phyloP scores from a whole-genome alignment of 768 basidiomycete genomes.

The Pulveroboletus sp. region DNA sequence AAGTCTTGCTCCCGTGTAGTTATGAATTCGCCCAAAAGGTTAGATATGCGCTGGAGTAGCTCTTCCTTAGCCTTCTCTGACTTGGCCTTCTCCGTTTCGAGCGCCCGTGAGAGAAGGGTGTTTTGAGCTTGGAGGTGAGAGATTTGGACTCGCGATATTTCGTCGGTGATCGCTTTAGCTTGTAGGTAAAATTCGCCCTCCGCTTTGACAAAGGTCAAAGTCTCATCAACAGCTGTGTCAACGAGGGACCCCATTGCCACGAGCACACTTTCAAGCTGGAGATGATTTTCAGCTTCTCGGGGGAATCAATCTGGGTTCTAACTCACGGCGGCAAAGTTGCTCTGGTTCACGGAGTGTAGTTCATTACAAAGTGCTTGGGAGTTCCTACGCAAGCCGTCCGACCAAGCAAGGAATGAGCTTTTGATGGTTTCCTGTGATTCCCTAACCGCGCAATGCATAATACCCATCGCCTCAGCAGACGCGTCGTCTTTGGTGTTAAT shows the following conservation, averaged over 20 bases:
- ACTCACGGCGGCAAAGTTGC: slow-evolving; percentile 45
- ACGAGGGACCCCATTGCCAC: slow-evolving; percentile 55
- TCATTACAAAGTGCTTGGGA: slow-evolving; percentile 47
- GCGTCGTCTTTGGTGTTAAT: slow-evolving; percentile 55
- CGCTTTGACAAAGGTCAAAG: slow-evolving; percentile 50
- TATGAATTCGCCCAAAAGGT: slow-evolving; percentile 67
- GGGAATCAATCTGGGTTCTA: background rate
- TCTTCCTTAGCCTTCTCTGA: slow-evolving; percentile 68
- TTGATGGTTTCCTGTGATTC: slow-evolving; percentile 53
- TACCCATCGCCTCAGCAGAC: slow-evolving; percentile 49
- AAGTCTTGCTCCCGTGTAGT: slow-evolving; percentile 64
- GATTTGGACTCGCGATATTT: slow-evolving; percentile 50
- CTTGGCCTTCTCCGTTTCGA: slow-evolving; percentile 63
- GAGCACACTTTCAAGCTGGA: slow-evolving; percentile 54
- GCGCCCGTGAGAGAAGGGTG: slow-evolving; percentile 50
- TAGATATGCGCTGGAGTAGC: slow-evolving; percentile 69
- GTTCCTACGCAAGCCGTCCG: slow-evolving; percentile 44
- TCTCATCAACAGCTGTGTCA: slow-evolving; percentile 56
- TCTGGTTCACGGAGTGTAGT: slow-evolving; percentile 40
- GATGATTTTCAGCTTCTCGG: slow-evolving; percentile 3
- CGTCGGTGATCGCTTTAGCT: slow-evolving; percentile 45
- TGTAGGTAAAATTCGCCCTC: slow-evolving; percentile 52
- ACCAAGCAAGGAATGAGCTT: slow-evolving; percentile 52
- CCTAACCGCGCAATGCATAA: slow-evolving; percentile 46
- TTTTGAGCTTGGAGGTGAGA: slow-evolving; percentile 69